Conservation (phyloP, 495 filamentous ascomycete genomes). For the Annulohypoxylon stygium region DNA sequence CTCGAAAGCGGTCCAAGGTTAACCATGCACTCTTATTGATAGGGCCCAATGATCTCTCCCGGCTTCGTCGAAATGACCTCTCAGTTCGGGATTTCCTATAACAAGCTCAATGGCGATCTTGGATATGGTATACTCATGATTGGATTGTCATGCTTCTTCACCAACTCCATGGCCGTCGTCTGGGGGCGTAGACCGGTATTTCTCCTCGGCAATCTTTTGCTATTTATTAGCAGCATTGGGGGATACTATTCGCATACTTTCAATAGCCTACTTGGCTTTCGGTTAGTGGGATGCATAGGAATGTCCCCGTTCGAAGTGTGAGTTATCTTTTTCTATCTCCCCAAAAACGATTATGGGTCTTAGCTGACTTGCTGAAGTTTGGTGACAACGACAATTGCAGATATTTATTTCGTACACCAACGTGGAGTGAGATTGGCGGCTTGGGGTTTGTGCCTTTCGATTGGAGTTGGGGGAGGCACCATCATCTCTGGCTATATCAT, state of each 20-base stretch:
- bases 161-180: constrained; percentile 67
- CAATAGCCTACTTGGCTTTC: constrained; percentile 51
- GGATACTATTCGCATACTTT: constrained; percentile 62
- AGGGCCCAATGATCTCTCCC: constrained; percentile 59
- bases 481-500: constrained; percentile 55
- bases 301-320: constrained; percentile 64
- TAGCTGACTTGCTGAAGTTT: constrained; percentile 38
- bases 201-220: constrained; percentile 63
- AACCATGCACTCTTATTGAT: constrained; percentile 11
- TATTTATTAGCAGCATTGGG: constrained; percentile 66
- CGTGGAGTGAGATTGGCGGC: constrained; percentile 48
- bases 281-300: constrained; percentile 60
- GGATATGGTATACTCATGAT: constrained; percentile 66
- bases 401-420: constrained; percentile 65
- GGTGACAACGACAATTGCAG: constrained; percentile 60
- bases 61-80: constrained; percentile 52
- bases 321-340: neutral
- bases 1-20: neutral
- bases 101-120: constrained; percentile 54
- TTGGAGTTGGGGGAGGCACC: constrained; percentile 44
- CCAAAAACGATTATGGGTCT: neutral
- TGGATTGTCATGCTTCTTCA: constrained; percentile 66
- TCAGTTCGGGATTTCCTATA: constrained; percentile 58
- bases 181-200: constrained; percentile 71
- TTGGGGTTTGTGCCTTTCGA: constrained; percentile 47